phyloP scores from a whole-genome alignment of 1,139 yeast species.

The Kodamaea derodonti region DNA sequence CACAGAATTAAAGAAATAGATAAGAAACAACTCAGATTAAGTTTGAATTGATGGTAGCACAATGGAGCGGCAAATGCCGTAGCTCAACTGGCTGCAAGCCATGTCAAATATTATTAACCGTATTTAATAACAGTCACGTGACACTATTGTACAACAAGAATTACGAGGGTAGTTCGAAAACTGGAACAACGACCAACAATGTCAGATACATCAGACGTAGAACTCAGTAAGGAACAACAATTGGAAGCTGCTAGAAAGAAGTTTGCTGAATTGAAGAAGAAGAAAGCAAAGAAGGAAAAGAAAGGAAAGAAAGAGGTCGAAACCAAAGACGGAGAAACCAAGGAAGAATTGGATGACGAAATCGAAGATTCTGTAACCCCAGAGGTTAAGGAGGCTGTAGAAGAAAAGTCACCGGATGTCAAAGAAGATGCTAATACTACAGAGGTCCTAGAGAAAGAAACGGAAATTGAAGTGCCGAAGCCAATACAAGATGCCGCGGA shows the following conservation, averaged over 20 bases:
- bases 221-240: constrained; percentile 48
- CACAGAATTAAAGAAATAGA: too few relatives aligned
- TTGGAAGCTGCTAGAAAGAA: constrained; percentile 63
- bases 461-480: not conserved
- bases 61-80: too few relatives aligned
- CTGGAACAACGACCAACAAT: constrained; percentile 2
- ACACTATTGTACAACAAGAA: too few relatives aligned
- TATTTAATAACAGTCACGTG: too few relatives aligned
- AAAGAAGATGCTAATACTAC: not conserved
- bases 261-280: constrained; percentile 61
- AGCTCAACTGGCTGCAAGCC: too few relatives aligned
- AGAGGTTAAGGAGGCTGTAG: not conserved
- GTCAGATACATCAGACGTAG: constrained; percentile 17
- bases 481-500: not conserved
- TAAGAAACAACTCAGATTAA: too few relatives aligned
- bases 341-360: constrained; percentile 8
- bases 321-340: constrained; percentile 5
- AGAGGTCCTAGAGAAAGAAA: not conserved
- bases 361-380: constrained; percentile 2
- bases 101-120: too few relatives aligned
- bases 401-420: constrained; percentile 4
- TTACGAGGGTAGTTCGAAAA: too few relatives aligned
- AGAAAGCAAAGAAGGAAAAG: constrained; percentile 40
- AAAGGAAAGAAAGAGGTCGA: constrained; percentile 11
- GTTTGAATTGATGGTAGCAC: too few relatives aligned